Percentiles rank a stretch among this genome's conserved stretches.
Evolutionary conservation across 768 basidiomycete species (phyloP).

Genomic region (Aureoboletus auriporus): DNA sequence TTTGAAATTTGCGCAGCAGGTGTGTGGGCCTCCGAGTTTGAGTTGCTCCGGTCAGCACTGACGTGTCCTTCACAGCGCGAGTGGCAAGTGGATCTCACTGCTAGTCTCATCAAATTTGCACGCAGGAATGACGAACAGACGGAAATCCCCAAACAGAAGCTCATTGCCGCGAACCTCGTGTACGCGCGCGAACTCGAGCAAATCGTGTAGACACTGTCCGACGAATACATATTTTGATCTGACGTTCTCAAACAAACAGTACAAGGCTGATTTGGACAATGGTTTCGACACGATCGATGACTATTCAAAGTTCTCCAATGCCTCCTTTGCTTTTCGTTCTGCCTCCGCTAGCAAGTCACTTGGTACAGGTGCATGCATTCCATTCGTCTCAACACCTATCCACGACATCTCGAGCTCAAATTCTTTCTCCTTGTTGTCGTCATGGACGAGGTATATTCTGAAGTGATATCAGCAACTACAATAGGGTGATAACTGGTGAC

Average conservation of each 20-base stretch:
- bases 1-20: constrained; percentile 76
- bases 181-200: constrained; percentile 90
- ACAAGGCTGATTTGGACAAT: no score
- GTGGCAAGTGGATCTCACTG: constrained; percentile 78
- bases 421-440: constrained; percentile 96
- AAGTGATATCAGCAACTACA: constrained; percentile 5
- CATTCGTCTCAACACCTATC: constrained; percentile 83
- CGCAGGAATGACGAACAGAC: constrained; percentile 76
- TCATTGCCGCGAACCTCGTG: constrained; percentile 70
- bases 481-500: constrained; percentile 25
- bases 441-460: constrained; percentile 96
- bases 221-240: background rate
- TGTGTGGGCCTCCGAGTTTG: constrained; percentile 29
- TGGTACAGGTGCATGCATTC: constrained; percentile 79
- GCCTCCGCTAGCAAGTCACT: constrained; percentile 82
- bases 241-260: no score
- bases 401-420: constrained; percentile 98
- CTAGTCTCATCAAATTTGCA: constrained; percentile 69
- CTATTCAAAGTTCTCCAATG: constrained; percentile 66
- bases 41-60: background rate
- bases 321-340: constrained; percentile 81
- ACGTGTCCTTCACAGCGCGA: constrained; percentile 50
- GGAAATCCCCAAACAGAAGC: constrained; percentile 82
- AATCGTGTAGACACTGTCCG: constrained; percentile 58
- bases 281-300: constrained; percentile 8